A percentile compares a stretch with the other conserved stretches of the same genome.
These are phyloP conservation scores for Gnaphalium uliginosum DNA, from an alignment of 129 eudicot species.

Conservation along the genomic window DNA sequence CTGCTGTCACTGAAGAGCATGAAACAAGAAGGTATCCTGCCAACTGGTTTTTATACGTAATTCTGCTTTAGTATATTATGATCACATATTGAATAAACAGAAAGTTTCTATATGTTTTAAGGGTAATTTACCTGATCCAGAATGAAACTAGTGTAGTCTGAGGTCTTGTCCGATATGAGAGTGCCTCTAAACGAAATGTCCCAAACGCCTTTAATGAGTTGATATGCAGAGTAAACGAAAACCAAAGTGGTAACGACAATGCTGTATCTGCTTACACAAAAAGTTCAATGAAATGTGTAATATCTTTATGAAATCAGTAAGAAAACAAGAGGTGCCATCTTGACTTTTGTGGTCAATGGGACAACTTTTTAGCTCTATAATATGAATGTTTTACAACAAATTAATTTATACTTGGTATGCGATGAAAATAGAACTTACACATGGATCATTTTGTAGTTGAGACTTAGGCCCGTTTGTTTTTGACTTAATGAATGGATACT, in stretches of 20 bases:
- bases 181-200: constrained; percentile 47
- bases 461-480: too few relatives aligned
- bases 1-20: constrained; percentile 49
- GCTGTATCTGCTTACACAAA: constrained; percentile 45
- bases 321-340: background rate
- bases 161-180: constrained; percentile 49
- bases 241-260: constrained; percentile 33
- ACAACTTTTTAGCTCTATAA: background rate
- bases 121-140: constrained; percentile 54
- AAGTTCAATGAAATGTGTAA: background rate
- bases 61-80: background rate
- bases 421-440: background rate
- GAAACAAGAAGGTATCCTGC: constrained; percentile 64
- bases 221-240: constrained; percentile 52
- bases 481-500: too few relatives aligned
- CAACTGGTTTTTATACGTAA: constrained; percentile 36
- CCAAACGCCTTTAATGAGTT: constrained; percentile 56
- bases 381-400: background rate
- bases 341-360: constrained; percentile 19
- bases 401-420: background rate
- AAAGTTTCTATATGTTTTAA: background rate
- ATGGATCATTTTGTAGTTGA: background rate
- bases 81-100: background rate
- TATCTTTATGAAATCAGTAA: too few relatives aligned
- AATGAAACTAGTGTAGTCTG: constrained; percentile 61